Base-by-base conservation (phyloP, 2,329 filamentous ascomycete species). In the Aspergillus awamori region DNA sequence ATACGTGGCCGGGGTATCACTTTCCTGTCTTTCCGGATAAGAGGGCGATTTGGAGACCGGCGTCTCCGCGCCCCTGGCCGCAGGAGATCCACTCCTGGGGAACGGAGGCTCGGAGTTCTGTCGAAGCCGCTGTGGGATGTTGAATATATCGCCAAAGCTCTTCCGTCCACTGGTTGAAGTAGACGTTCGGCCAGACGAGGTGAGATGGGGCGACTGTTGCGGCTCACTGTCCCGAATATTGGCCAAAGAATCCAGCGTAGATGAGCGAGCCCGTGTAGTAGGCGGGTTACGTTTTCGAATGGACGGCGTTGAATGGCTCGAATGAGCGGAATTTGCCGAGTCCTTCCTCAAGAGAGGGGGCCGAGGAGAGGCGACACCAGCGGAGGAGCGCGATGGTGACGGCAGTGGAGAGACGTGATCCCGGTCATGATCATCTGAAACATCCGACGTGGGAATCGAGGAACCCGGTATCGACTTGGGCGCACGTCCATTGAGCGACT, bases 1-100 rank as follows among this genome's bases (percentile, higher is more conserved):
- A 75, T 97, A 99, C 71, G 90, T 93, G 11, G 92, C 92, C 0
- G 95, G 91, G 0, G 93, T 94, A 70, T 99, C 95, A 61, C 92
- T 91, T 66, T 97, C 92, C 65, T 91, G 86, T 57, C 91, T 86
- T 67, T 93, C 88, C 0, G 95, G 94, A 38, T 96, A 81, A 2
- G 87, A 81, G 24, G 89, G 73, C 8, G 59, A 84, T 70, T 72
- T 95, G 7, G 93, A 95, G 0, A 83, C 81, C 56, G 92, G 91
- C 2, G 89, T 93, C 10, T 84, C 86, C 22, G 87, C 84, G 8
- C 87, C 88, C 56, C 88, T 77, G 56, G 76, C 70, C 62, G 75
- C 79, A 60, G 78, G 78, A n/a, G 88, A 88, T 13, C 88, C 89
- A 70, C 91, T 86, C 15, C 88, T 85, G 26, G 82, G 84, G 53